Evolutionary conservation across 2,329 filamentous ascomycete species (phyloP).

Genomic region (Fusarium scirpi): DNA sequence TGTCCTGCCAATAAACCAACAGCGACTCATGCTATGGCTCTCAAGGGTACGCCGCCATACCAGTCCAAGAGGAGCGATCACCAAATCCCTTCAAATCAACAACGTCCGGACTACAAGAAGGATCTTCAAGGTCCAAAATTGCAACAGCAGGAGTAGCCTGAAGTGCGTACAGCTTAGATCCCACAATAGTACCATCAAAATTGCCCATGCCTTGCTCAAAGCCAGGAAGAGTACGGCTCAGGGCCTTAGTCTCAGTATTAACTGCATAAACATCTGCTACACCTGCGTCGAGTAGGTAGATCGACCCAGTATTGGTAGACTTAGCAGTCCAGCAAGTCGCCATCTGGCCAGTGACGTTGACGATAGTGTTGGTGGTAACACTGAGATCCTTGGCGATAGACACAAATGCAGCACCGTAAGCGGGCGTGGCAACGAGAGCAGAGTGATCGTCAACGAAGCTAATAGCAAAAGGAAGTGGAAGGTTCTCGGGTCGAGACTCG

Average conservation of each 20-base stretch:
- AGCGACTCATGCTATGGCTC: neutral
- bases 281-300: constrained; percentile 8
- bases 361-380: neutral
- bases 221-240: neutral
- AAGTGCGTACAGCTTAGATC: constrained; percentile 5
- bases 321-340: constrained; percentile 3
- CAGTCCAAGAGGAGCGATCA: constrained; percentile 8
- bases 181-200: neutral
- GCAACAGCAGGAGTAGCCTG: constrained; percentile 3
- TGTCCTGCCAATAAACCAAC: rapidly evolving
- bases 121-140: neutral
- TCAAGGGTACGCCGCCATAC: constrained; percentile 1
- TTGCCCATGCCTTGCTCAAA: constrained; percentile 1
- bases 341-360: neutral
- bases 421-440: constrained; percentile 2
- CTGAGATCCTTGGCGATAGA: neutral
- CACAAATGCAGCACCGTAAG: constrained; percentile 18
- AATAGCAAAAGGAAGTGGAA: constrained; percentile 14
- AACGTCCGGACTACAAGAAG: neutral
- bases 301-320: neutral
- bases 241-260: neutral
- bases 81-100: neutral
- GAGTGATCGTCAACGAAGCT: neutral
- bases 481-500: neutral
- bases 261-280: neutral